These are phyloP conservation scores for Candida nemodendra DNA, from an alignment of 805 yeast genomes.

Conservation along the genomic window DNA sequence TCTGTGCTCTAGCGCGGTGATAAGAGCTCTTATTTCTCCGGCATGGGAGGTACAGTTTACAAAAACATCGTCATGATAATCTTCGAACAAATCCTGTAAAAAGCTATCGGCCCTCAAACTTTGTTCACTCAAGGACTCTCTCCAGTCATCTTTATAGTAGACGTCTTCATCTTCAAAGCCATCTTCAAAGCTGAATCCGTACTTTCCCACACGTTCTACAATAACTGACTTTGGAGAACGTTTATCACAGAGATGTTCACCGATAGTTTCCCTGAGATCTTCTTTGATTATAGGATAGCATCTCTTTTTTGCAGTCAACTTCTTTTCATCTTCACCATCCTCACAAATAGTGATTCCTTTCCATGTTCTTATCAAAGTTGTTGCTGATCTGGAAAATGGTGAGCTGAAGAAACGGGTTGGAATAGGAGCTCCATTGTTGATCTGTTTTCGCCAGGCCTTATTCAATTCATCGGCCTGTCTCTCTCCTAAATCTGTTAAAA, in stretches of 20 bases:
- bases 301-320: conserved; percentile 14
- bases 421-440: conserved; percentile 48
- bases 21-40: conserved; percentile 53
- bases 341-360: conserved; percentile 34
- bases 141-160: conserved; percentile 40
- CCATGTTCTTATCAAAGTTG: conserved; percentile 55
- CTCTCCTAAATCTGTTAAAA: conserved; percentile 53
- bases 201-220: conserved; percentile 36
- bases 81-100: conserved; percentile 41
- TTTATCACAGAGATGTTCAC: conserved; percentile 59
- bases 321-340: conserved; percentile 23
- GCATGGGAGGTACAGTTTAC: conserved; percentile 59
- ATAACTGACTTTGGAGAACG: conserved; percentile 43
- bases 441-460: conserved; percentile 42
- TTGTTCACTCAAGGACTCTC: conserved; percentile 52
- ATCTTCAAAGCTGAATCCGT: conserved; percentile 44
- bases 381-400: conserved; percentile 64
- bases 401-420: conserved; percentile 58
- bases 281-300: conserved; percentile 38
- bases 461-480: conserved; percentile 53
- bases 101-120: conserved; percentile 46
- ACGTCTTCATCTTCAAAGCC: conserved; percentile 50
- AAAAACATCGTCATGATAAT: conserved; percentile 30
- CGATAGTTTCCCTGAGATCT: conserved; percentile 58
- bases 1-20: conserved; percentile 54